Base-by-base conservation (phyloP, 2,329 filamentous ascomycete genomes). In the Trichoderma polysporum region DNA sequence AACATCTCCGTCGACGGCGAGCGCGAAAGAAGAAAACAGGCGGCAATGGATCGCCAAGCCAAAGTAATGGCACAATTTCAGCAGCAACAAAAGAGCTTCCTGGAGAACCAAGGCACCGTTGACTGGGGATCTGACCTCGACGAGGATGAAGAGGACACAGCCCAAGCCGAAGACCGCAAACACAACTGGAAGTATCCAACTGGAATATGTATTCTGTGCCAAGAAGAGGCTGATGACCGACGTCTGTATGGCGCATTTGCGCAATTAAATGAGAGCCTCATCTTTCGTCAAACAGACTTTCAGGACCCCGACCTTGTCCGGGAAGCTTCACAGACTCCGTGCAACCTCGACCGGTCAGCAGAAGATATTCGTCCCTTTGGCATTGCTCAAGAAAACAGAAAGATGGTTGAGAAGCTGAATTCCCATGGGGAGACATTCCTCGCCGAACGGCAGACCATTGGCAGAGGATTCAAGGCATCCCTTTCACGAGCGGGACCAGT, bases 21-120 rank as follows among this genome's bases (percentile, higher is more conserved):
- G 74, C 86, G 88, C 17, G 91, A 94, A 77, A 83, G 88, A 68
- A 97, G 94, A 82, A 99, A 97, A 83, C 91, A 91, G 78, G 92
- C 94, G 61, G 95, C 95, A 0, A 80, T 94, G 47, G 94, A 93
- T 72, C 88, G 95, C 25, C 94, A 98, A 78, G 94, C 94, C 2
- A 91, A 89, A 74, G 93, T 99, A 35, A 97, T 99, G 94, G 95
- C 94, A 1, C 93, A 97, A 75, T 97, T 99, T 79, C 95, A 98
- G 76, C 91, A 97, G 75, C 94, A 99, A 75, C 96, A 98, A 76
- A 94, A 96, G 79, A 95, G 88, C 73, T 99, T 99, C 79, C 82
- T 99, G 80, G 91, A 92, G 66, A 95, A 90, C 70, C 94, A 97
- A 77, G 90, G 88, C n/a, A 85, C 89, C 49, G 86, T 97, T 68